Percentiles rank a stretch among this genome's conserved stretches.
These are phyloP conservation scores for Paracoccidioides lutzii DNA, from an alignment of 2,329 filamentous ascomycete genomes.

Conservation along the genomic window DNA sequence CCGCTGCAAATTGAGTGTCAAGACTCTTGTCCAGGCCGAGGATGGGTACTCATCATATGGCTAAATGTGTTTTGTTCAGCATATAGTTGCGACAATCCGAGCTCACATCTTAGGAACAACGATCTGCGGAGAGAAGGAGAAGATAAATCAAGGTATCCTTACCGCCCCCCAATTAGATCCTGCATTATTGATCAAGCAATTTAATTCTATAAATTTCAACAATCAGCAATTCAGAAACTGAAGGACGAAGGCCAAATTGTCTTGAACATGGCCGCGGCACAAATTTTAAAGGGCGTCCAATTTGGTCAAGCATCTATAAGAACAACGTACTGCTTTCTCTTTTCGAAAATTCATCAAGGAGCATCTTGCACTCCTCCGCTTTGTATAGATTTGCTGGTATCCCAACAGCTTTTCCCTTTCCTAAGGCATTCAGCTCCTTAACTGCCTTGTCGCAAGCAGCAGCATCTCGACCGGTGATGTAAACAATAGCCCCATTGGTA, in stretches of 20 bases:
- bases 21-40: constrained; percentile 45
- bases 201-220: constrained; percentile 24
- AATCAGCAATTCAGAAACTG: constrained; percentile 18
- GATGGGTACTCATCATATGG: constrained; percentile 47
- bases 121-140: too few species aligned
- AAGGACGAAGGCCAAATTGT: constrained; percentile 29
- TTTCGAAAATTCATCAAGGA: constrained; percentile 38
- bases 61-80: neutral
- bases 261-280: neutral
- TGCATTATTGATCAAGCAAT: constrained; percentile 41
- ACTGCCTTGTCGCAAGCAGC: constrained; percentile 37
- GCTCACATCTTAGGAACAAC: neutral
- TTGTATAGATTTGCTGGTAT: constrained; percentile 41
- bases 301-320: neutral
- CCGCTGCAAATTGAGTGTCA: constrained; percentile 42
- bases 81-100: neutral
- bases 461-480: constrained; percentile 42
- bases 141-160: neutral
- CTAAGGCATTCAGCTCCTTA: constrained; percentile 37
- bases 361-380: constrained; percentile 37
- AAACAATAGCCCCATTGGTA: constrained; percentile 40
- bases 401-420: constrained; percentile 39
- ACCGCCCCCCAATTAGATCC: constrained; percentile 41
- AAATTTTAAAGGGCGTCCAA: neutral
- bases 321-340: constrained; percentile 43